Conservation (phyloP, 345 rosid genomes). For the Salix brachista region DNA sequence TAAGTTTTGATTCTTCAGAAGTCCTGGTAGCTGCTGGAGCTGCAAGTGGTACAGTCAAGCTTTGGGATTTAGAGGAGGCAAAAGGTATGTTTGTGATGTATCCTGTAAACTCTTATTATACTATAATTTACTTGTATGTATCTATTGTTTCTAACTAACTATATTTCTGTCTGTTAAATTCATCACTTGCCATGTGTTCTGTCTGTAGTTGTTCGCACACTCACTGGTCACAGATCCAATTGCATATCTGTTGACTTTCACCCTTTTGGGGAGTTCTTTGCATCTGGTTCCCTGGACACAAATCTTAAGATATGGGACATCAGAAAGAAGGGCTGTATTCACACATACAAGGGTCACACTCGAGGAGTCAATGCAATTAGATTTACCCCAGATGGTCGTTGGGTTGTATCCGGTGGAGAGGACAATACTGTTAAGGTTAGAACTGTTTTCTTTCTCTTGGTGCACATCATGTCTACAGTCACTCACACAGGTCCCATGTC, state of each 20-base stretch:
- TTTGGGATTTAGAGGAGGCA: slow-evolving; percentile 99
- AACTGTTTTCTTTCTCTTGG: slow-evolving; percentile 10
- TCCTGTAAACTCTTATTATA: not conserved
- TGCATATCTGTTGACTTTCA: slow-evolving; percentile 96
- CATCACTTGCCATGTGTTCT: slow-evolving; percentile 1
- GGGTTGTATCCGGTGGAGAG: slow-evolving; percentile 99
- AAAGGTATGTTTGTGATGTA: slow-evolving; percentile 47
- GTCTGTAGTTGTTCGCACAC: slow-evolving; percentile 82
- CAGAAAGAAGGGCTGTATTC: slow-evolving; percentile 93
- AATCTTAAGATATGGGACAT: slow-evolving; percentile 99
- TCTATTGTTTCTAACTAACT: not conserved
- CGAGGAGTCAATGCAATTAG: slow-evolving; percentile 95
- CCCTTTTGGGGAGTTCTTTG: slow-evolving; percentile 98
- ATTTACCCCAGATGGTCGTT: slow-evolving; percentile 98
- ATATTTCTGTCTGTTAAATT: slow-evolving; percentile 5
- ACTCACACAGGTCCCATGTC: not conserved
- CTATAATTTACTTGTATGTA: not conserved
- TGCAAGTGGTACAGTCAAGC: slow-evolving; percentile 93
- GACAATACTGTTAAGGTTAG: slow-evolving; percentile 90
- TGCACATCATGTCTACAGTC: not conserved
- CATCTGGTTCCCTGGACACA: slow-evolving; percentile 95
- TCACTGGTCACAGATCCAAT: slow-evolving; percentile 94
- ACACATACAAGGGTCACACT: slow-evolving; percentile 98
- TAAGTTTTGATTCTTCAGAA: slow-evolving; percentile 91
- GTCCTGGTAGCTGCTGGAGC: slow-evolving; percentile 96